Evolutionary conservation across 2,329 filamentous ascomycete genomes (phyloP), one percentile per base, ranked within the genome.

Genomic region (Sarocladium kiliense): DNA sequence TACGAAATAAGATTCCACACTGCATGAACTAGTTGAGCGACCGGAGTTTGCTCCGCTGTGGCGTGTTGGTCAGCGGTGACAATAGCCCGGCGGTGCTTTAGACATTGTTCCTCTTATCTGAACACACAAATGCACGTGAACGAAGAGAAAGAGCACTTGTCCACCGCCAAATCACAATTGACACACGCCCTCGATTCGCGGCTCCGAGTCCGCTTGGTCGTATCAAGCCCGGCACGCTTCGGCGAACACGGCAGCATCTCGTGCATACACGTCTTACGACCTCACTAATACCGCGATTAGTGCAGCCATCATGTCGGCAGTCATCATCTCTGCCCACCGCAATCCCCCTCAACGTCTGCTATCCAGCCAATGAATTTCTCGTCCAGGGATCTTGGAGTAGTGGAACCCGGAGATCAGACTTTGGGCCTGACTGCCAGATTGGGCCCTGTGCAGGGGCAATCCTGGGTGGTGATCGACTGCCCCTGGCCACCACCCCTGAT

Each of bases 211-310:
- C 47, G 47, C 30, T 36, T 27, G 47, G 3, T 34, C 18, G 47
- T n/a, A 51, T 34, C 3, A 14, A 4, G 27, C 6, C 10, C 44
- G 44, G 25, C 16, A 51, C 6, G 27, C 12, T 51, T 36, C 47
- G 30, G 26, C 47, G 27, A 36, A 14, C 23, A 21, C 47, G 47
- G 47, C 47, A 51, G 47, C 47, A 51, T 51, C 30, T 51, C 47
- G 3, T 51, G 47, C 47, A 51, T 51, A 36, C 30, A 36, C n/a
- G 47, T 21, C n/a, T 21, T 3, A 10, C 4, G 30, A 32, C 27
- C 30, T 19, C 16, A 4, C n/a, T 18, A 10, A 16, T 32, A 11
- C 23, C 26, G 5, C 47, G 9, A 51, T 51, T 51, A 27, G 47
- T 23, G 7, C n/a, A 21, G 27, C 23, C 3, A 9, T 51, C 27